phyloP scores from a whole-genome alignment of 2,329 filamentous ascomycete genomes.

The Diaporthe amygdali region DNA sequence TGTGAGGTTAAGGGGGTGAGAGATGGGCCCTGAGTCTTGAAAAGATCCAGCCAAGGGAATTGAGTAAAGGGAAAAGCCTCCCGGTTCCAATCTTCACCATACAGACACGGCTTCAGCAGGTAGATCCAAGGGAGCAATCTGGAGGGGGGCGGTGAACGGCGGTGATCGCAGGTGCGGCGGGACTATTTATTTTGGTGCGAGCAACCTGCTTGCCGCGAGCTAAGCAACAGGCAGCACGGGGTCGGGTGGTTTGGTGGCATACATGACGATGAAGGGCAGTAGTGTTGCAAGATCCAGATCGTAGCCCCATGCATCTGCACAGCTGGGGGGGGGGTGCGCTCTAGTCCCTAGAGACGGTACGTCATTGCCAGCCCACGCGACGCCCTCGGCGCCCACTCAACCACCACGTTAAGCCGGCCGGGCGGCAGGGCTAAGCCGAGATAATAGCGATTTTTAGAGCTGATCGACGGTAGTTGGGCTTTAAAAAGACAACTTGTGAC shows the following conservation, averaged over 20 bases:
- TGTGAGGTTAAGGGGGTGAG: not conserved
- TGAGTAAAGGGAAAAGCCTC: not conserved
- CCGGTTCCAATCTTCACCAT: not conserved
- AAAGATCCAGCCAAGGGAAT: not conserved
- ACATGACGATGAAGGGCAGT: not conserved
- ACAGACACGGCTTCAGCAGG: not conserved
- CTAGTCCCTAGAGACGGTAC: not conserved
- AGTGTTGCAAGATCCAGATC: not conserved
- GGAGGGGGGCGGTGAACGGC: not conserved
- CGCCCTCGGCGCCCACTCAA: not conserved
- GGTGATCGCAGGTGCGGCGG: not conserved
- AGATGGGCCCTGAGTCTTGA: not conserved
- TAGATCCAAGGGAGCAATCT: not conserved
- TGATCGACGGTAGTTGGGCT: not conserved
- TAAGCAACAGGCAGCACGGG: not conserved
- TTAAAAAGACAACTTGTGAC: not conserved
- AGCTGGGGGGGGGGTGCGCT: not conserved
- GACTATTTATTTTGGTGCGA: not conserved
- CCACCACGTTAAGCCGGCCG: not conserved
- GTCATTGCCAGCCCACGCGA: constrained; percentile 12
- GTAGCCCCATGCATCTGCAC: not conserved
- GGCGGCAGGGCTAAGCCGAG: constrained; percentile 1
- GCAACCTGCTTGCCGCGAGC: not conserved
- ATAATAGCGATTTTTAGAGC: not conserved
- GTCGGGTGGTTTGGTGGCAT: not conserved